phyloP scores from a whole-genome alignment of 352 stramenopile species.

The Pythium dissimile region DNA sequence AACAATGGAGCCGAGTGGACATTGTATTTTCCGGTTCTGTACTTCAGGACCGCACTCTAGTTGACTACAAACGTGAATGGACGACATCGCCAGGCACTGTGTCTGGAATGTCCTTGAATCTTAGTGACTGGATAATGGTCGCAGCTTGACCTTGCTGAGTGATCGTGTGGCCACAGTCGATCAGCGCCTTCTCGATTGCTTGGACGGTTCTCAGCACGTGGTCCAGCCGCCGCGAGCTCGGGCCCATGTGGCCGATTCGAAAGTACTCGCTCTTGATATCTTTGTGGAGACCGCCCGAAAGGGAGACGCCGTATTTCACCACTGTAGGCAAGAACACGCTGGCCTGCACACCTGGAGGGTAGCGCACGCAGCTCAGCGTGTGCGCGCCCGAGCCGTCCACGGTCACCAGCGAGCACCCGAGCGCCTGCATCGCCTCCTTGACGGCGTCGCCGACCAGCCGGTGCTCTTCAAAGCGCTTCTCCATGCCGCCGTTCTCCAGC shows the following conservation, averaged over 20 bases:
- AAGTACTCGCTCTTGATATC: constrained; percentile 86
- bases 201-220: constrained; percentile 73
- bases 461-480: constrained; percentile 75
- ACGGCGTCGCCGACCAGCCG: constrained; percentile 49
- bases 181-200: constrained; percentile 64
- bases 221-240: constrained; percentile 67
- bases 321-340: constrained; percentile 75
- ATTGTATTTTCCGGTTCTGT: too few relatives aligned
- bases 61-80: background rate
- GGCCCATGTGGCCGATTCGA: constrained; percentile 82
- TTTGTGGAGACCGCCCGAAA: constrained; percentile 71
- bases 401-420: constrained; percentile 64
- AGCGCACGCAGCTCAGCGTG: constrained; percentile 55
- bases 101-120: background rate
- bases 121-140: background rate
- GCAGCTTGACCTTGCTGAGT: constrained; percentile 47
- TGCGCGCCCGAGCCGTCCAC: constrained; percentile 42
- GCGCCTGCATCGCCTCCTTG: constrained; percentile 61
- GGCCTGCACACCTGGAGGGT: constrained; percentile 55
- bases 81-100: background rate
- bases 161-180: constrained; percentile 68
- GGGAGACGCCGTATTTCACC: constrained; percentile 61
- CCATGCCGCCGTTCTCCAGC: constrained; percentile 71
- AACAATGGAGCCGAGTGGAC: background rate
- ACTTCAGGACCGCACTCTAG: background rate